These are phyloP conservation scores for Rhodotorula sp. DNA, from an alignment of 1,284 basidiomycete genomes.

Conservation along the genomic window DNA sequence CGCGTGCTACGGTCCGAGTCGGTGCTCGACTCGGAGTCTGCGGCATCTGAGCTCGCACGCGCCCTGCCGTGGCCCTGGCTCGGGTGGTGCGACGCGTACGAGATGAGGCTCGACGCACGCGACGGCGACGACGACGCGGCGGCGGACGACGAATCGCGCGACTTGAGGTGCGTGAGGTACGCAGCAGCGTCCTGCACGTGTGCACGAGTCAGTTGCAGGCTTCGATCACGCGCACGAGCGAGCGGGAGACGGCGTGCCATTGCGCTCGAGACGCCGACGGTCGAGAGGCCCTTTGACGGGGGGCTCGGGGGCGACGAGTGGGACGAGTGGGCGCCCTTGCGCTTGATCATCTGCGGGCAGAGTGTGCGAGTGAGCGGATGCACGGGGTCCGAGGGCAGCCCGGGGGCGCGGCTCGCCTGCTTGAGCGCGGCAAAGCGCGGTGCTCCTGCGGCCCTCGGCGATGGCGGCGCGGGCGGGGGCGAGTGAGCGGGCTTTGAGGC, in stretches of 20 bases:
- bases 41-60: slow-evolving; percentile 25
- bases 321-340: slow-evolving; percentile 2
- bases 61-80: neutral
- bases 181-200: slow-evolving; percentile 33
- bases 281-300: slow-evolving; percentile 17
- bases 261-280: slow-evolving; percentile 21
- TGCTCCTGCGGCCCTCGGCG: neutral
- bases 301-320: slow-evolving; percentile 12
- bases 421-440: slow-evolving; percentile 2
- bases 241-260: slow-evolving; percentile 9
- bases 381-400: neutral
- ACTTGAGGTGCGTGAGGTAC: slow-evolving; percentile 31
- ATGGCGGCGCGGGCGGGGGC: neutral
- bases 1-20: slow-evolving; percentile 25
- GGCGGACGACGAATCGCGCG: slow-evolving; percentile 16
- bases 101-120: slow-evolving; percentile 36
- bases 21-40: slow-evolving; percentile 8
- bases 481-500: too few species aligned
- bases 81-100: slow-evolving; percentile 24
- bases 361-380: neutral
- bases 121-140: slow-evolving; percentile 17
- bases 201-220: too few species aligned
- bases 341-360: slow-evolving; percentile 16
- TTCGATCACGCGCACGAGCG: too few species aligned
- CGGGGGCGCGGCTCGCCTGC: neutral